phyloP scores from a whole-genome alignment of 371 early-diverging fungal species.

The Mortierella sp. region DNA sequence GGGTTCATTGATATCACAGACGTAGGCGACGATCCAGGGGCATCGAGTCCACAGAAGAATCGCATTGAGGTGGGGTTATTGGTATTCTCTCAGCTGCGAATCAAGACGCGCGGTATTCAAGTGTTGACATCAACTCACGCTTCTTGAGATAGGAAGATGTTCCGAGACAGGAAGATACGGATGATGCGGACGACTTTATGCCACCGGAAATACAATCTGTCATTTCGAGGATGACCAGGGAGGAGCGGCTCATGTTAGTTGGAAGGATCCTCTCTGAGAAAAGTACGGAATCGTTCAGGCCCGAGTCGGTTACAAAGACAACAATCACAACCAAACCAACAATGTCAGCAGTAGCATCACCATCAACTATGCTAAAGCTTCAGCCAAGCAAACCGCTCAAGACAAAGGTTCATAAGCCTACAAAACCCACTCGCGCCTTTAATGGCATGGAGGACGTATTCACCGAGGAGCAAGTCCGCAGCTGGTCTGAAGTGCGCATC shows the following conservation, averaged over 20 bases:
- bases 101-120: too few relatives aligned
- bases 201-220: background rate
- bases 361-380: conserved; percentile 2
- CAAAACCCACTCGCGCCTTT: conserved; percentile 27
- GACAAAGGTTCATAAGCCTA: conserved; percentile 13
- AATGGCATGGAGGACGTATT: conserved; percentile 65
- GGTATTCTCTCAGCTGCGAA: too few relatives aligned
- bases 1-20: too few relatives aligned
- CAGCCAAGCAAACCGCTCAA: conserved; percentile 10
- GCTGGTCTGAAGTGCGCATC: conserved; percentile 69
- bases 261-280: background rate
- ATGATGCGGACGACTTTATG: conserved; percentile 34
- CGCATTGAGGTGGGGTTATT: too few relatives aligned
- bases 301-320: background rate
- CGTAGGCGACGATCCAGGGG: too few relatives aligned
- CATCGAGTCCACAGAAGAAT: too few relatives aligned
- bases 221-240: background rate
- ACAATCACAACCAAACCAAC: background rate
- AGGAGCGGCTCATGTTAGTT: background rate
- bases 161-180: background rate
- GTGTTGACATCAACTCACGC: background rate
- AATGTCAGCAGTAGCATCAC: background rate
- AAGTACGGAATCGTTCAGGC: background rate
- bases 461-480: conserved; percentile 60
- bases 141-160: conserved; percentile 4